Percentiles rank a stretch among this genome's conserved stretches.
Evolutionary conservation across 2,329 filamentous ascomycete species (phyloP).

Genomic region (Beauveria caledonica): DNA sequence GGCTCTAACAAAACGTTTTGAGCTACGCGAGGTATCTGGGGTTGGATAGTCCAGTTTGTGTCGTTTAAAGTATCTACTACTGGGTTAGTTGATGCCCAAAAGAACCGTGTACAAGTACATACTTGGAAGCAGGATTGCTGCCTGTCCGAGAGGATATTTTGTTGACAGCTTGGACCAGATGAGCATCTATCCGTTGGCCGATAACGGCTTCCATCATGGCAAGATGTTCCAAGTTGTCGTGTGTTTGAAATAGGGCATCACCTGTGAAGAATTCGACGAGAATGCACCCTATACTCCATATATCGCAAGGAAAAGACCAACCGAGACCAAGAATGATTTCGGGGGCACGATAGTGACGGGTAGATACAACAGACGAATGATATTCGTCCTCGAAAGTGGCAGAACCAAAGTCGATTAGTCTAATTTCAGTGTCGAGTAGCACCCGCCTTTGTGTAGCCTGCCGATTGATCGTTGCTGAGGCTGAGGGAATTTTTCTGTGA

Average conservation of each 20-base stretch:
- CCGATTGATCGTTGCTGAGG: conserved; percentile 50
- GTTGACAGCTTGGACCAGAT: conserved; percentile 42
- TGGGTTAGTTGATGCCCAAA: conserved; percentile 19
- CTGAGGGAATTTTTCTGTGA: conserved; percentile 61
- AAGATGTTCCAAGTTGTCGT: conserved; percentile 63
- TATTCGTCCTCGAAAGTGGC: conserved; percentile 68
- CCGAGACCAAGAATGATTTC: conserved; percentile 64
- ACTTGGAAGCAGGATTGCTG: conserved; percentile 58
- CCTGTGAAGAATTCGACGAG: conserved; percentile 66
- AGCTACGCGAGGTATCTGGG: conserved; percentile 54
- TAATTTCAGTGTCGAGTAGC: conserved; percentile 60
- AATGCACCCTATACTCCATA: conserved; percentile 68
- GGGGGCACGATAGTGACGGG: conserved; percentile 60
- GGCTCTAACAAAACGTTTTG: conserved; percentile 59
- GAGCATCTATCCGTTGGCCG: conserved; percentile 47
- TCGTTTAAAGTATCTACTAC: conserved; percentile 55
- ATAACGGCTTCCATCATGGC: conserved; percentile 69
- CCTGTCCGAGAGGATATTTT: conserved; percentile 48
- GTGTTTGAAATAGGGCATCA: conserved; percentile 63
- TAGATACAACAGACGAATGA: conserved; percentile 63
- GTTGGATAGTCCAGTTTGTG: conserved; percentile 58
- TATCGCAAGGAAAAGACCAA: conserved; percentile 65
- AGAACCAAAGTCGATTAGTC: conserved; percentile 63
- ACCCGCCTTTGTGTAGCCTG: conserved; percentile 57
- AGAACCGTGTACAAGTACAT: conserved; percentile 20